Conservation (phyloP, 2,329 filamentous ascomycete species). For the Fusarium heterosporum region DNA sequence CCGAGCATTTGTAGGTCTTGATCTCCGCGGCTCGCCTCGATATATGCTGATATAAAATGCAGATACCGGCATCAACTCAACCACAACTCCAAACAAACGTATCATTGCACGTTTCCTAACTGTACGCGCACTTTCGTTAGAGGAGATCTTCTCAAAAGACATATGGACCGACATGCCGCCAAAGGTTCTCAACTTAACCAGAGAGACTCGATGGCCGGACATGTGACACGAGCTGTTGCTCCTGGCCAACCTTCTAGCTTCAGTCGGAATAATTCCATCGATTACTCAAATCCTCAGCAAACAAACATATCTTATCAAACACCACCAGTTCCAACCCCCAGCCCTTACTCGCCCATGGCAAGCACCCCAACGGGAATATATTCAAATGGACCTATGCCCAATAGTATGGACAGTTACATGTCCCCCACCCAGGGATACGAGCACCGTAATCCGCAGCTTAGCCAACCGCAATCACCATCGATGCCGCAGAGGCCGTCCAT, state of each 20-base stretch:
- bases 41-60: constrained; percentile 22
- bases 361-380: constrained; percentile 56
- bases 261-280: constrained; percentile 55
- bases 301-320: constrained; percentile 60
- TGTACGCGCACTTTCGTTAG: constrained; percentile 93
- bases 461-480: constrained; percentile 52
- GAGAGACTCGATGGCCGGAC: constrained; percentile 67
- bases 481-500: constrained; percentile 59
- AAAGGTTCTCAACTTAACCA: constrained; percentile 81
- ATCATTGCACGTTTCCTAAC: constrained; percentile 90
- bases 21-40: constrained; percentile 28
- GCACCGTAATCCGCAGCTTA: constrained; percentile 43
- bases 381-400: constrained; percentile 41
- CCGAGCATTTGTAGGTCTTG: constrained; percentile 84
- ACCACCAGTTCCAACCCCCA: constrained; percentile 57
- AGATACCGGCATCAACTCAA: constrained; percentile 93
- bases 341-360: constrained; percentile 61
- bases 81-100: constrained; percentile 95
- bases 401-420: constrained; percentile 58
- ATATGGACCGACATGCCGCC: constrained; percentile 83
- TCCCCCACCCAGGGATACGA: constrained; percentile 54
- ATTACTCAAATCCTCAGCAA: constrained; percentile 55
- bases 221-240: constrained; percentile 55
- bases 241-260: constrained; percentile 62
- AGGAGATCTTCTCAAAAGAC: constrained; percentile 89